phyloP scores from a whole-genome alignment of 345 rosid species.

The Populus ilicifolia region DNA sequence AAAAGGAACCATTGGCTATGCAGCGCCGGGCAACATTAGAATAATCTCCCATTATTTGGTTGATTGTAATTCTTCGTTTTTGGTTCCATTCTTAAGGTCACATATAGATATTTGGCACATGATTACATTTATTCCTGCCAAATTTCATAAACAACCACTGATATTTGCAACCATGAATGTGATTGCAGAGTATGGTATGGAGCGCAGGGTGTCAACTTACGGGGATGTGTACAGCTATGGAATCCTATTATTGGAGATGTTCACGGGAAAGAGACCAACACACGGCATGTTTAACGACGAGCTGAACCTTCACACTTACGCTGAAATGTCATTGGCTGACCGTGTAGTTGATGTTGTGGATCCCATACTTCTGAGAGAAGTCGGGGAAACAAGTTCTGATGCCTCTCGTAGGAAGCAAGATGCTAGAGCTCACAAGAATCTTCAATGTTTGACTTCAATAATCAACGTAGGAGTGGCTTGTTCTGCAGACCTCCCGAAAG shows the following conservation, averaged over 20 bases:
- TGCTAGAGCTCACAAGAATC: background rate
- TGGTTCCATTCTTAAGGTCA: background rate
- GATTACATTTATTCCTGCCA: background rate
- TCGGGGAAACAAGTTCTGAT: background rate
- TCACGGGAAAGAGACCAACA: conserved; percentile 10
- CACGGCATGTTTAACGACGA: conserved; percentile 9
- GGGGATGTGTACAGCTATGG: conserved; percentile 34
- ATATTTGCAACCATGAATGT: background rate
- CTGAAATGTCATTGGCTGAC: background rate
- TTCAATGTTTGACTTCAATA: background rate
- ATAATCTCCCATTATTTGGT: background rate
- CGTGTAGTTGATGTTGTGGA: background rate
- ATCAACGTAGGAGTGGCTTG: background rate
- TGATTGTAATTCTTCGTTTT: background rate
- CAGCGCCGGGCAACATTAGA: conserved; percentile 3
- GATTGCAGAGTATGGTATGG: background rate
- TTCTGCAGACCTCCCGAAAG: too few relatives aligned
- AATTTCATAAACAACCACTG: too few relatives aligned
- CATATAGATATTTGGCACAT: background rate
- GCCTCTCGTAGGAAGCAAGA: background rate
- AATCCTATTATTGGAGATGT: conserved; percentile 31
- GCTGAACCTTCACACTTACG: background rate
- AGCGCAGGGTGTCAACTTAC: background rate
- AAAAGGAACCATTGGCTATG: conserved; percentile 8
- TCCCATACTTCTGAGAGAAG: background rate